These are phyloP conservation scores for Monosporascus sp. DNA, from an alignment of 2,329 filamentous ascomycete species.

Conservation along the genomic window DNA sequence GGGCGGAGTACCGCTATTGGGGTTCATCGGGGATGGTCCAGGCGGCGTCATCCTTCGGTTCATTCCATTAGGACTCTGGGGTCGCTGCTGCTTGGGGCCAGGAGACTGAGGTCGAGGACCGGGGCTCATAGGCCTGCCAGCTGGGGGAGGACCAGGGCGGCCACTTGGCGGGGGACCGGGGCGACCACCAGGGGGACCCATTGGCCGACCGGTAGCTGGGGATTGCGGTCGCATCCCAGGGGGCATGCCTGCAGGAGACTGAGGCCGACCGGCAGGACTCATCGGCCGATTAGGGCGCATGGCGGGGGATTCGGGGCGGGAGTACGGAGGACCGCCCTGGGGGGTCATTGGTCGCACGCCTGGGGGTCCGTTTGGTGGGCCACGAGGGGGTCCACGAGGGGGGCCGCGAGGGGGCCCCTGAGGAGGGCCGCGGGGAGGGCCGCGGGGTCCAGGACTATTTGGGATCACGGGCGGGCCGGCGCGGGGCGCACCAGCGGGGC, in stretches of 20 bases:
- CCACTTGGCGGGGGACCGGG: slow-evolving; percentile 15
- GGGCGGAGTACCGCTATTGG: slow-evolving; percentile 21
- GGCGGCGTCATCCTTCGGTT: slow-evolving; percentile 38
- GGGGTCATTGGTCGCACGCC: slow-evolving; percentile 36
- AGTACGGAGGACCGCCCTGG: slow-evolving; percentile 27
- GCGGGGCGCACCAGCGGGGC: slow-evolving; percentile 35
- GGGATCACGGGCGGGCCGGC: slow-evolving; percentile 52
- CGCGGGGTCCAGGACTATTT: slow-evolving; percentile 19
- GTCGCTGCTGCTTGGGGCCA: slow-evolving; percentile 28
- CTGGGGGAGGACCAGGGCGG: slow-evolving; percentile 18
- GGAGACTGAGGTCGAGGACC: slow-evolving; percentile 41
- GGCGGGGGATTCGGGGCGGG: slow-evolving; percentile 29
- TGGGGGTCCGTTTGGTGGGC: slow-evolving; percentile 25
- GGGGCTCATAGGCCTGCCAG: slow-evolving; percentile 24
- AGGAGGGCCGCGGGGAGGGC: slow-evolving; percentile 19
- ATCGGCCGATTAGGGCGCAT: slow-evolving; percentile 27
- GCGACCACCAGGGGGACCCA: slow-evolving; percentile 20
- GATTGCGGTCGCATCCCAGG: slow-evolving; percentile 31
- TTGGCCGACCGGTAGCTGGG: slow-evolving; percentile 27
- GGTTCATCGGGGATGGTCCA: slow-evolving; percentile 43
- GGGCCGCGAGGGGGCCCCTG: slow-evolving; percentile 22
- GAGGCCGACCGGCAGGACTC: slow-evolving; percentile 18
- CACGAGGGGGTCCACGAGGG: slow-evolving; percentile 23
- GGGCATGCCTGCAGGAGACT: slow-evolving; percentile 25
- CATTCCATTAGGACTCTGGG: slow-evolving; percentile 38